Percentiles rank a stretch among this genome's conserved stretches.
phyloP scores from a whole-genome alignment of 2,329 filamentous ascomycete species.

The Aspergillus sergii region DNA sequence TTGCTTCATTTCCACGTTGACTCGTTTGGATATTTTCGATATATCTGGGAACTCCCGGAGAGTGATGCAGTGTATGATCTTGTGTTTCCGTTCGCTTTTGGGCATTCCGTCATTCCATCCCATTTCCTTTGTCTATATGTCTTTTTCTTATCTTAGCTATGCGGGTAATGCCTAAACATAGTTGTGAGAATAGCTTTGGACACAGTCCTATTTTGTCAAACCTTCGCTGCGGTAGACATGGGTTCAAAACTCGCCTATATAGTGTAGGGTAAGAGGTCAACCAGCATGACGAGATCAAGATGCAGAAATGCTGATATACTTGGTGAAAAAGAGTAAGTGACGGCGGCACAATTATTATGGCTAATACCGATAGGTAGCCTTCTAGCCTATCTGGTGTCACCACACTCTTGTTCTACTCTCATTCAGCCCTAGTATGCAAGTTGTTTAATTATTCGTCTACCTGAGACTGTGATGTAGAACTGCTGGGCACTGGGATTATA shows the following conservation, averaged over 20 bases:
- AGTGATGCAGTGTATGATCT: conserved; percentile 28
- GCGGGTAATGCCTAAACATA: conserved; percentile 17
- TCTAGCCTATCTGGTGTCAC: not conserved
- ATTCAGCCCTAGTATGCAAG: too few species aligned
- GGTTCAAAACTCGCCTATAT: not conserved
- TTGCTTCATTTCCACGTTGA: conserved; percentile 26
- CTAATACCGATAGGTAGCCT: not conserved
- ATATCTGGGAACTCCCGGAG: conserved; percentile 23
- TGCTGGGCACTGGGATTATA: too few species aligned
- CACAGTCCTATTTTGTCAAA: not conserved
- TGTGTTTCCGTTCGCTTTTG: conserved; percentile 15
- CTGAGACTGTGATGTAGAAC: too few species aligned
- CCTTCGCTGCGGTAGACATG: not conserved
- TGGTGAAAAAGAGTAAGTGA: not conserved
- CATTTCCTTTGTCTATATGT: conserved; percentile 23
- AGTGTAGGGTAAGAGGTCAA: not conserved
- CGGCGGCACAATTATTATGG: too few species aligned
- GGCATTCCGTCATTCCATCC: conserved; percentile 16
- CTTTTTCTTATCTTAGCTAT: conserved; percentile 4
- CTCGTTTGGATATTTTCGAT: conserved; percentile 30
- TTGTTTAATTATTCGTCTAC: too few species aligned
- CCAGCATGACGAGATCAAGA: too few species aligned
- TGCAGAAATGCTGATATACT: too few species aligned
- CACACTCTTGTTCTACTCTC: not conserved
- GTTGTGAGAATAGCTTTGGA: conserved; percentile 18